Evolutionary conservation across 2,329 filamentous ascomycete species (phyloP).

Genomic region (Colletotrichum sp.): DNA sequence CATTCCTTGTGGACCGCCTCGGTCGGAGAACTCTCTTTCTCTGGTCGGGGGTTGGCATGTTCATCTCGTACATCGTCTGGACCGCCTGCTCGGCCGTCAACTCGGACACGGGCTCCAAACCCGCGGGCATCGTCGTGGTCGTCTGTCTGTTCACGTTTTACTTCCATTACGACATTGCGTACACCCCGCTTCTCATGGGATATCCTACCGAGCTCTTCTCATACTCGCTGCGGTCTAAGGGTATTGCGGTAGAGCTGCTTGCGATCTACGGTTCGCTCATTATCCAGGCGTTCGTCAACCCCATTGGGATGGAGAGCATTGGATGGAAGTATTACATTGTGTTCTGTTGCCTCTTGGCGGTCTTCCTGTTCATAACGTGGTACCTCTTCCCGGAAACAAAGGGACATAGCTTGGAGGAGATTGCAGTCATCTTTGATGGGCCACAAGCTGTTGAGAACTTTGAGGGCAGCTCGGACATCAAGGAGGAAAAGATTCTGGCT

Average conservation of each 20-base stretch:
- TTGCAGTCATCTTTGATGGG: conserved; percentile 31
- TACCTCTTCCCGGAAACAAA: conserved; percentile 36
- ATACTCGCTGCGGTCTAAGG: conserved; percentile 27
- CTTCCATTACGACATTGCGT: conserved; percentile 46
- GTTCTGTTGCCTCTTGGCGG: conserved; percentile 34
- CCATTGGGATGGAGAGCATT: conserved; percentile 39
- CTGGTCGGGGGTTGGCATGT: conserved; percentile 33
- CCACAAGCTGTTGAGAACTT: conserved; percentile 2
- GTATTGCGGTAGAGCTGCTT: conserved; percentile 28
- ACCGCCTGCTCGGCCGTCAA: conserved; percentile 40
- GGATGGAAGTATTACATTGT: conserved; percentile 47
- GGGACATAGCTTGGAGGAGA: conserved; percentile 30
- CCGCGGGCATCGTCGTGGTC: conserved; percentile 44
- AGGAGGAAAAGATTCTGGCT: conserved; percentile 1
- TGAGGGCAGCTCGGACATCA: background rate
- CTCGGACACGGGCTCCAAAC: conserved; percentile 21
- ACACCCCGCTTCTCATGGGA: conserved; percentile 47
- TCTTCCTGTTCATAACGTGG: conserved; percentile 38
- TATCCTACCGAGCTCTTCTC: conserved; percentile 35
- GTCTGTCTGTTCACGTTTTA: conserved; percentile 51
- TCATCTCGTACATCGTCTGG: conserved; percentile 34
- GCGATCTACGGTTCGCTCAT: conserved; percentile 27
- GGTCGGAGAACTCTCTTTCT: conserved; percentile 43
- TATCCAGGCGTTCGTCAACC: conserved; percentile 41
- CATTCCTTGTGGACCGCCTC: conserved; percentile 40